These are phyloP conservation scores for Akebia trifoliata DNA, from an alignment of 164 flowering plant genomes.

Conservation along the genomic window DNA sequence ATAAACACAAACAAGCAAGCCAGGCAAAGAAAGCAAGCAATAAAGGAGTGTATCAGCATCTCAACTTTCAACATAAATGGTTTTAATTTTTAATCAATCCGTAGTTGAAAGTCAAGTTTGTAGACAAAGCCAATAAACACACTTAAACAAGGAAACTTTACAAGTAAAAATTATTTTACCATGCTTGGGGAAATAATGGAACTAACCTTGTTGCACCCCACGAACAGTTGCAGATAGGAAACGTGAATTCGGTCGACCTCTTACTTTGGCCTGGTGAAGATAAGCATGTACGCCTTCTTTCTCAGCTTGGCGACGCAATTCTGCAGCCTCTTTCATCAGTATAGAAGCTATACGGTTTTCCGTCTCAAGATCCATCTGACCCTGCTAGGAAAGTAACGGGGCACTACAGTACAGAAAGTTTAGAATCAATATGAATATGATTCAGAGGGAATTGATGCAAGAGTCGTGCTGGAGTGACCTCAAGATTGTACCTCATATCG, in stretches of 20 bases:
- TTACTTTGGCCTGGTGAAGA: conserved; percentile 51
- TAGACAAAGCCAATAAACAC: background rate
- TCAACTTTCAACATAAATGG: too few species aligned
- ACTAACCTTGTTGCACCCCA: conserved; percentile 90
- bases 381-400: background rate
- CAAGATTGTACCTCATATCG: too few species aligned
- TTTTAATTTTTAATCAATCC: too few species aligned
- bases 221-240: conserved; percentile 90
- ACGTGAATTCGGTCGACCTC: conserved; percentile 84
- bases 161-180: background rate
- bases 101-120: too few species aligned
- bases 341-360: conserved; percentile 80
- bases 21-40: too few species aligned
- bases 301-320: conserved; percentile 72
- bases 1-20: too few species aligned
- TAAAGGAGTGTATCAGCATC: too few species aligned
- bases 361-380: conserved; percentile 75
- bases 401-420: background rate
- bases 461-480: too few species aligned
- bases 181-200: background rate
- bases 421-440: too few species aligned
- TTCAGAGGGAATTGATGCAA: too few species aligned
- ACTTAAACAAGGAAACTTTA: background rate
- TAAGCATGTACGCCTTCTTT: conserved; percentile 74
- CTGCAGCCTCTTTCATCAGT: conserved; percentile 85